phyloP scores from a whole-genome alignment of 352 stramenopile genomes.

The Phytopythium montanum region DNA sequence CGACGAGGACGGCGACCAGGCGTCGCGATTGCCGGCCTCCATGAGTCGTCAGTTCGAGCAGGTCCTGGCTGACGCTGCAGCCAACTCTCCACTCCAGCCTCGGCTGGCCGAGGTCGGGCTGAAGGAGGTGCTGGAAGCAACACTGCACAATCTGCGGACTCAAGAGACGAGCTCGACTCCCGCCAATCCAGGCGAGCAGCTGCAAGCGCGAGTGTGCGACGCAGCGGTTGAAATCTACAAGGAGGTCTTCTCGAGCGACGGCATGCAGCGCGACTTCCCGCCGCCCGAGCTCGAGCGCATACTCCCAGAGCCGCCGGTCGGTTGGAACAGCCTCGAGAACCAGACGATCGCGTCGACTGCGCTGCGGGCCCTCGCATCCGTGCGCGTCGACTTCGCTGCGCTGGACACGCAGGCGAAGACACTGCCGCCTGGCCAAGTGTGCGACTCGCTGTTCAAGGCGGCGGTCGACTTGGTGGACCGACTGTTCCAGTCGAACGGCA shows the following conservation, averaged over 20 bases:
- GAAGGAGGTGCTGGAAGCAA: slow-evolving; percentile 38
- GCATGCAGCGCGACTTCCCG: slow-evolving; percentile 22
- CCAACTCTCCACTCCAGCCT: slow-evolving; percentile 10
- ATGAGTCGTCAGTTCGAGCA: slow-evolving; percentile 22
- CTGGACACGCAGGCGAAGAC: slow-evolving; percentile 4
- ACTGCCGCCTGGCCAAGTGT: slow-evolving; percentile 32
- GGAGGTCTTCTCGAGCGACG: slow-evolving; percentile 27
- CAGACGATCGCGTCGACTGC: slow-evolving; percentile 22
- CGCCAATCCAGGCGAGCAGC: neutral
- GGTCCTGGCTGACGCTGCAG: slow-evolving; percentile 15
- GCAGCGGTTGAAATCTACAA: slow-evolving; percentile 5
- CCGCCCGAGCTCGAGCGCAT: slow-evolving; percentile 46
- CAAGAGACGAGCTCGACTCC: neutral
- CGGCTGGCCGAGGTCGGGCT: slow-evolving; percentile 22
- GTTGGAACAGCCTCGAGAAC: slow-evolving; percentile 37
- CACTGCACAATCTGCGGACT: neutral
- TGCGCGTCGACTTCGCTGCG: slow-evolving; percentile 11
- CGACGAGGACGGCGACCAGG: slow-evolving; percentile 1
- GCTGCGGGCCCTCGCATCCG: slow-evolving; percentile 27
- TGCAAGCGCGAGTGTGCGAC: slow-evolving; percentile 1
- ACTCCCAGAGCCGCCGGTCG: slow-evolving; percentile 21
- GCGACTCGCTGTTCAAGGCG: slow-evolving; percentile 51
- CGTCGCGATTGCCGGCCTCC: slow-evolving; percentile 11
- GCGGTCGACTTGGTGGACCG: slow-evolving; percentile 53
- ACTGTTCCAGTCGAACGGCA: slow-evolving; percentile 33